phyloP scores from a whole-genome alignment of 2,329 filamentous ascomycete species.

The Arachnomyces sp. region DNA sequence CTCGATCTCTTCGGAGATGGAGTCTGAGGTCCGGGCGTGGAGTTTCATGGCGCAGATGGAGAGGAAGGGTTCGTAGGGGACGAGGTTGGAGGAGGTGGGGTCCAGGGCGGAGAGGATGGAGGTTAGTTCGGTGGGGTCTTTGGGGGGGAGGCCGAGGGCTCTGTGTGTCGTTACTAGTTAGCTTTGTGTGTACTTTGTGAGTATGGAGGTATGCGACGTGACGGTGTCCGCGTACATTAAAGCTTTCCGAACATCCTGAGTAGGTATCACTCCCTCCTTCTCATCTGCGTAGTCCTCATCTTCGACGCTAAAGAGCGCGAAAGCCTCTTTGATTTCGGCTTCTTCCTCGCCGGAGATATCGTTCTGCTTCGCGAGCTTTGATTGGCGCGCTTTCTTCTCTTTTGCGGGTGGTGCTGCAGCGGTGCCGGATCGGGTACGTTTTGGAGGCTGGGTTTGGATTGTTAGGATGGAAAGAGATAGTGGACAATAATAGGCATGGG shows the following conservation, averaged over 20 bases:
- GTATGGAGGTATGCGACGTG: conserved; percentile 1
- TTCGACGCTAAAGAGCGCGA: conserved; percentile 60
- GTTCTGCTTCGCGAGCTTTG: conserved; percentile 88
- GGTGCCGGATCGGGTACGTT: conserved; percentile 25
- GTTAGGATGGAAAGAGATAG: conserved; percentile 11
- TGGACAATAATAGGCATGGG: conserved; percentile 11
- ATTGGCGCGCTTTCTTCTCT: conserved; percentile 49
- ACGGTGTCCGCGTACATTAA: conserved; percentile 49
- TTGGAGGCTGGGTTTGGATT: conserved; percentile 25
- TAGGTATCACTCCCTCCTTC: conserved; percentile 61
- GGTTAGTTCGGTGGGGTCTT: conserved; percentile 55
- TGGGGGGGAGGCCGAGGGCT: conserved; percentile 69
- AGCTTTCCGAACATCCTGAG: conserved; percentile 60
- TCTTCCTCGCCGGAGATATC: conserved; percentile 78
- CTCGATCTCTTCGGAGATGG: conserved; percentile 61
- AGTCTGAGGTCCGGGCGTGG: conserved; percentile 47
- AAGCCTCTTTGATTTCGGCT: conserved; percentile 83
- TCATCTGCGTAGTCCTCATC: conserved; percentile 59
- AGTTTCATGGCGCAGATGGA: conserved; percentile 83
- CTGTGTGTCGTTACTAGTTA: conserved; percentile 37
- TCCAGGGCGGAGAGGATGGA: conserved; percentile 77
- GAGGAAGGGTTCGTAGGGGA: conserved; percentile 73
- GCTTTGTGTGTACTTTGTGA: neutral
- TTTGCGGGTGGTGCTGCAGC: conserved; percentile 23
- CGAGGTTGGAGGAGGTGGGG: conserved; percentile 68